A percentile compares a stretch with the other conserved stretches of the same genome.
phyloP scores from a whole-genome alignment of 148 eudicot species.

The Persicaria maculosa region DNA sequence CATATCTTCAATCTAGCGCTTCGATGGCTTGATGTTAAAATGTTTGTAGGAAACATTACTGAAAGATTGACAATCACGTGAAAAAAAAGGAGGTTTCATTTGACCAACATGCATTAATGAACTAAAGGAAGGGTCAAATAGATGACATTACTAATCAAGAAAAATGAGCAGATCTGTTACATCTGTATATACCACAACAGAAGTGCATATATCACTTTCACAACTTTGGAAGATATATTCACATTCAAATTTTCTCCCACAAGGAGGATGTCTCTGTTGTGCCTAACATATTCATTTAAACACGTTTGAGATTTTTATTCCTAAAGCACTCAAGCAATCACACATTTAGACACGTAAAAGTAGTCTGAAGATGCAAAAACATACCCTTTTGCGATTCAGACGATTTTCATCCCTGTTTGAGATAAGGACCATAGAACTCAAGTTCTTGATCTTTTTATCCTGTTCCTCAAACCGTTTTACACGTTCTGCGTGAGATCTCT shows the following conservation, averaged over 20 bases:
- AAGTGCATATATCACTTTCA: not conserved
- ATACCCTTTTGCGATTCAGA: conserved; percentile 54
- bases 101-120: not conserved
- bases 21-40: not conserved
- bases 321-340: not conserved
- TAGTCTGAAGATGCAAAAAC: conserved; percentile 7
- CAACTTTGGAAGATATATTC: not conserved
- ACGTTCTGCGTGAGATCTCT: conserved; percentile 82
- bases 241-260: not conserved
- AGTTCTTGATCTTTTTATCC: conserved; percentile 80
- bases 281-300: not conserved
- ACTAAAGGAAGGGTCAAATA: no score
- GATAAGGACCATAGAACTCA: conserved; percentile 85
- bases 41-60: not conserved
- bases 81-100: not conserved
- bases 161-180: no score
- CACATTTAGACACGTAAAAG: not conserved
- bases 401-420: conserved; percentile 68
- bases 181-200: not conserved
- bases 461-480: conserved; percentile 78
- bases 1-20: not conserved
- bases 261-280: not conserved
- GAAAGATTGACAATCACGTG: not conserved
- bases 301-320: not conserved
- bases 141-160: no score